Conservation (phyloP, 2,329 filamentous ascomycete genomes). For the Colletotrichum musae region DNA sequence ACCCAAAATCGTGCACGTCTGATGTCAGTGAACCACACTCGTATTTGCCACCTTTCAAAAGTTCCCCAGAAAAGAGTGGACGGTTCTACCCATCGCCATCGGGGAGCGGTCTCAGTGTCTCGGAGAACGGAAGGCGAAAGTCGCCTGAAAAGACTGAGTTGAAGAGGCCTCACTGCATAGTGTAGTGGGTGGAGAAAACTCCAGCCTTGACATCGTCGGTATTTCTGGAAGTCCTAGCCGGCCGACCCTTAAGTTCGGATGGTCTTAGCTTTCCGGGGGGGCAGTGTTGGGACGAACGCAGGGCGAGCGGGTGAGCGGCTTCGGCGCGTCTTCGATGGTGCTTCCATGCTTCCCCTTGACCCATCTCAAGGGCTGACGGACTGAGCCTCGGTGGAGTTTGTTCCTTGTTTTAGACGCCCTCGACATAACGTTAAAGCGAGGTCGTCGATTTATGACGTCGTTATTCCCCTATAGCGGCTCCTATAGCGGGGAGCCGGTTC, state of each 20-base stretch:
- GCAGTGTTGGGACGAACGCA: constrained; percentile 27
- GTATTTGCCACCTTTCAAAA: too few relatives aligned
- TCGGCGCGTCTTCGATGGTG: constrained; percentile 18
- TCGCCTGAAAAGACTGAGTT: not conserved
- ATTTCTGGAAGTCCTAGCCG: constrained; percentile 12
- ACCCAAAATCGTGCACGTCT: too few relatives aligned
- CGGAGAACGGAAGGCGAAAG: not conserved
- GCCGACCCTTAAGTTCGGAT: not conserved
- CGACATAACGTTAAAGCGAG: constrained; percentile 21
- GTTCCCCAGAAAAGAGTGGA: too few relatives aligned
- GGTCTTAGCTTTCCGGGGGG: constrained; percentile 19
- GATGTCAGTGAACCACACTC: too few relatives aligned
- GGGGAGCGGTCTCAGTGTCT: not conserved
- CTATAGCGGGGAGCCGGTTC: constrained; percentile 15
- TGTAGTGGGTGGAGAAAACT: constrained; percentile 8
- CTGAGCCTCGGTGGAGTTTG: constrained; percentile 18
- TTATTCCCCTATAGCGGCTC: constrained; percentile 6
- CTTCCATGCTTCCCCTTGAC: constrained; percentile 7
- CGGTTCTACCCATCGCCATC: too few relatives aligned
- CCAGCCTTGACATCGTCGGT: constrained; percentile 13
- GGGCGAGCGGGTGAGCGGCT: not conserved
- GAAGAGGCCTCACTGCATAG: not conserved
- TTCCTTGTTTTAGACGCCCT: constrained; percentile 22
- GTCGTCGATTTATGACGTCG: constrained; percentile 15
- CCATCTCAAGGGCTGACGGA: not conserved